phyloP scores from a whole-genome alignment of 495 filamentous ascomycete genomes.

The Aspergillus incahuasiensis region DNA sequence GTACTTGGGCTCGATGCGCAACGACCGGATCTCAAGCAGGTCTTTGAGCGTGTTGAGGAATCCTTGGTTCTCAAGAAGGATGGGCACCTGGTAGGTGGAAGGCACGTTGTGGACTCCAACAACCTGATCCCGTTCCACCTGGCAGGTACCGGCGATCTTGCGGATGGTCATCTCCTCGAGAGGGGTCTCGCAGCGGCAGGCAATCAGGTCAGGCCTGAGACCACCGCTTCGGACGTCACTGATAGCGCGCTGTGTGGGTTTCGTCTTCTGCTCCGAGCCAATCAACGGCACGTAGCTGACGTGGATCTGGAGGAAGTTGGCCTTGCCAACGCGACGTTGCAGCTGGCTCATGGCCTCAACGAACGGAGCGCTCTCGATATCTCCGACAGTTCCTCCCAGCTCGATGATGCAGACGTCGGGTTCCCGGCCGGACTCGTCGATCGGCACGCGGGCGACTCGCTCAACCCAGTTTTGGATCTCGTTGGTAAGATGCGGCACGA shows the following conservation, averaged over 20 bases:
- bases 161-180: constrained; percentile 70
- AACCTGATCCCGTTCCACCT: constrained; percentile 75
- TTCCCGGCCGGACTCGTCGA: constrained; percentile 74
- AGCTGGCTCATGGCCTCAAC: constrained; percentile 82
- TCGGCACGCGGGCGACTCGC: constrained; percentile 77
- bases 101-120: constrained; percentile 80
- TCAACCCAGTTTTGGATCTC: constrained; percentile 91
- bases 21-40: constrained; percentile 46
- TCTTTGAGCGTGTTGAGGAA: constrained; percentile 58
- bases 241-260: constrained; percentile 90
- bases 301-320: constrained; percentile 82
- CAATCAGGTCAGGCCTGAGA: constrained; percentile 85
- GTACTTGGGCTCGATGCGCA: constrained; percentile 38
- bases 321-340: constrained; percentile 61
- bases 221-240: constrained; percentile 75
- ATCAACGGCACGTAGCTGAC: constrained; percentile 75
- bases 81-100: constrained; percentile 86
- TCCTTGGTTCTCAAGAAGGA: constrained; percentile 78
- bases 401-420: constrained; percentile 86
- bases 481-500: constrained; percentile 87
- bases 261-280: constrained; percentile 80
- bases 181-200: constrained; percentile 77
- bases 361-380: constrained; percentile 89
- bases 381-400: constrained; percentile 72
- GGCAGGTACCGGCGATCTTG: constrained; percentile 85